Evolutionary conservation across 768 basidiomycete genomes (phyloP), one percentile per base, ranked within the genome.

Genomic region (Kwoniella botswanensis): DNA sequence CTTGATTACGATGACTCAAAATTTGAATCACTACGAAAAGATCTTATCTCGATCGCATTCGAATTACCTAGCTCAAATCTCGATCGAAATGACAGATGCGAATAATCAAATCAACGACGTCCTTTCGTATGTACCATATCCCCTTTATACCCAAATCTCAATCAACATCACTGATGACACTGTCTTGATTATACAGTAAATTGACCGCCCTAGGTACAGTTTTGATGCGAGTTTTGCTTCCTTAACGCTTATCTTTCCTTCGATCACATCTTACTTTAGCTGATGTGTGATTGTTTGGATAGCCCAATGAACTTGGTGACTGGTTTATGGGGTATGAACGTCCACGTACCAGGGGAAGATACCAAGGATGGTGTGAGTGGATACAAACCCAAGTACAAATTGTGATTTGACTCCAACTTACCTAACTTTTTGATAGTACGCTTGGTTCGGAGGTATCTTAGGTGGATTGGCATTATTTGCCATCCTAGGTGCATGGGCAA

Each of bases 91-190:
- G 96, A 96, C 94, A 18, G 95, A 98, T 78, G 97, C 97, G 53
- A 99, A 99, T 85, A 99, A 99, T 84, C 94, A 98, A 86, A 99
- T 98, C 86, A 99, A 99, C 85, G 94, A 98, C 81, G 97, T 99
- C 2, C 89, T 98, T 5, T 93, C 93, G 79, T 77, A 56, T 71
- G 82, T 78, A 41, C 4, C 24, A 11, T 41, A 17, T 15, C 11
- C 13, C 67, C n/a, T 44, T 43, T 29, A 6, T 3, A 22, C 21
- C 42, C 54, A 55, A 18, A 2, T 55, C 1, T 15, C 1, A 0
- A 12, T 29, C 10, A 41, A 41, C 0, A 17, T 41, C 56, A 2
- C 9, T n/a, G 35, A 18, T 63, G 21, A 61, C 35, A 7, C 24
- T 9, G 24, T 65, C 18, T 26, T 22, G 4, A n/a, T 35, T 4